Conservation (phyloP, 306 rosid genomes). For the Prinsepia uniflora region DNA sequence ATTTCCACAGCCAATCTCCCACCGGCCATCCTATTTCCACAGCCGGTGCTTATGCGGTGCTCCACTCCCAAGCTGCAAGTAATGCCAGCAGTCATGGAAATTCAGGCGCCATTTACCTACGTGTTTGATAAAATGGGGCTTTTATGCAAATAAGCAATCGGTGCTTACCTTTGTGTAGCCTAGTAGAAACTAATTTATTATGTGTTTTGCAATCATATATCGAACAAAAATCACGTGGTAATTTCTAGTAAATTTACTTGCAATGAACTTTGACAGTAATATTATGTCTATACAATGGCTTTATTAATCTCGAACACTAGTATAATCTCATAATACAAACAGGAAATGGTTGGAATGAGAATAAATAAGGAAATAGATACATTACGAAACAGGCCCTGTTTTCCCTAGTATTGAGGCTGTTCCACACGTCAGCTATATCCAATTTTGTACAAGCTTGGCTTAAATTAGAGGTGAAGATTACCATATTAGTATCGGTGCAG, state of each 20-base stretch:
- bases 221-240: not conserved
- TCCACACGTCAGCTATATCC: constrained; percentile 19
- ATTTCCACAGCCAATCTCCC: too few species aligned
- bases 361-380: not conserved
- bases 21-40: constrained; percentile 36
- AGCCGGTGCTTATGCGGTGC: constrained; percentile 60
- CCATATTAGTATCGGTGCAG: constrained; percentile 10
- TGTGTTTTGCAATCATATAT: not conserved
- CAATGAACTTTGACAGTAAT: not conserved
- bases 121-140: not conserved
- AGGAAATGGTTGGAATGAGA: not conserved
- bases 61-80: constrained; percentile 32
- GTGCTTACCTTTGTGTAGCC: not conserved
- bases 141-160: not conserved
- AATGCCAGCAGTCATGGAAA: not conserved
- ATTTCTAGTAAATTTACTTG: not conserved
- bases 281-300: not conserved
- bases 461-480: constrained; percentile 18
- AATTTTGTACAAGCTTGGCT: constrained; percentile 24
- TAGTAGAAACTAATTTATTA: not conserved
- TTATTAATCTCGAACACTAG: not conserved
- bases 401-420: constrained; percentile 17
- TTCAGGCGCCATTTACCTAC: not conserved
- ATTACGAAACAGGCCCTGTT: not conserved
- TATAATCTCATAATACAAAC: not conserved